These are phyloP conservation scores for Quercus tomentella DNA, from an alignment of 331 rosid genomes.

Conservation along the genomic window DNA sequence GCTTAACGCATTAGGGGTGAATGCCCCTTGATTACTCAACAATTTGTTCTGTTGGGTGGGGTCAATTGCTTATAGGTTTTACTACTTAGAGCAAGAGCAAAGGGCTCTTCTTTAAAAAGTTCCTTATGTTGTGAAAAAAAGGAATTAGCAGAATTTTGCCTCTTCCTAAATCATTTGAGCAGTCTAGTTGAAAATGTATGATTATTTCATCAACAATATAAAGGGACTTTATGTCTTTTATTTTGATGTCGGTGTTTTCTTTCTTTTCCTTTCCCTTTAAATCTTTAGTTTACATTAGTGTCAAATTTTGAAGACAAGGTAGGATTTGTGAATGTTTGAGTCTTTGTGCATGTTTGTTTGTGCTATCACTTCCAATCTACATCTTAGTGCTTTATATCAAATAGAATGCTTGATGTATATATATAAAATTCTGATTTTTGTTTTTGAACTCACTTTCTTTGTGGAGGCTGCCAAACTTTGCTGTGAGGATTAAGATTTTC, in stretches of 20 bases:
- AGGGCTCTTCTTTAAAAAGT: no score
- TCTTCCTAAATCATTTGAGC: constrained; percentile 77
- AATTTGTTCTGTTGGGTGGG: no score
- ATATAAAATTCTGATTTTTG: not conserved
- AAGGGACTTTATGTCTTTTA: not conserved
- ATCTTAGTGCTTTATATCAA: not conserved
- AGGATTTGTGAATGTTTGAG: not conserved
- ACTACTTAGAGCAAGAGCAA: no score
- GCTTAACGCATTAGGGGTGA: no score
- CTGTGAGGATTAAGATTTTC: not conserved
- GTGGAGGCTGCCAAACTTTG: not conserved
- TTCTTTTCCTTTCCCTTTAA: no score
- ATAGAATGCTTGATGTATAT: not conserved
- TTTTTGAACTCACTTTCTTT: not conserved
- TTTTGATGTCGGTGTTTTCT: no score
- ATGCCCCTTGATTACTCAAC: no score
- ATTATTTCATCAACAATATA: not conserved
- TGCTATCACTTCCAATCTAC: not conserved
- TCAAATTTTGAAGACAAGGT: no score
- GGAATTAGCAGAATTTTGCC: constrained; percentile 20
- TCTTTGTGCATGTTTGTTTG: not conserved
- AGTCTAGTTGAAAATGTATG: constrained; percentile 67
- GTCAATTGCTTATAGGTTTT: no score
- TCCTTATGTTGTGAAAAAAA: no score
- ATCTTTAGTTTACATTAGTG: no score